Conservation (phyloP, 208 protist species). For the Trypanosoma melophagium region DNA sequence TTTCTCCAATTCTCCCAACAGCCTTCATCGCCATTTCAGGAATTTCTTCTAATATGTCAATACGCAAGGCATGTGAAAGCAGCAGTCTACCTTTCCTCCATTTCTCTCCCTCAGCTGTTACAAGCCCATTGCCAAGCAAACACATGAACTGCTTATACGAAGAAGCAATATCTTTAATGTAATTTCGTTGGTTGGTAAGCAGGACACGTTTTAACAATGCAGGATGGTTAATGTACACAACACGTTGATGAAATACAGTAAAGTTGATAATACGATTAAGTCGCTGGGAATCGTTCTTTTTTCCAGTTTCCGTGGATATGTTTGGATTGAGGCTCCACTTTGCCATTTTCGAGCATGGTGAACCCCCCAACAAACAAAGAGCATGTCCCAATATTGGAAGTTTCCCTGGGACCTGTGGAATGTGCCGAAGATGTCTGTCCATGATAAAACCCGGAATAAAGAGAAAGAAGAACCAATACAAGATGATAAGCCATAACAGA, state of each 20-base stretch:
- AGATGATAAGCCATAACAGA: conserved; percentile 30
- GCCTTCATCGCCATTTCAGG: conserved; percentile 71
- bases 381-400: conserved; percentile 80
- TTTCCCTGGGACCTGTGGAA: conserved; percentile 61
- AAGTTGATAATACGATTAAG: conserved; percentile 66
- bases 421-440: conserved; percentile 63
- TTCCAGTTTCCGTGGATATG: conserved; percentile 11
- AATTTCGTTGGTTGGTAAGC: conserved; percentile 83
- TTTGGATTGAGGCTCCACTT: conserved; percentile 72
- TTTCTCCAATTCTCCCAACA: conserved; percentile 64
- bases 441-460: conserved; percentile 58
- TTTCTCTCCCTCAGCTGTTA: conserved; percentile 83
- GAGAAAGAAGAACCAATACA: conserved; percentile 52
- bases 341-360: conserved; percentile 79
- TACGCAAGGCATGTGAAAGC: conserved; percentile 79
- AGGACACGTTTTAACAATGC: conserved; percentile 80
- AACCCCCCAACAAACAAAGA: conserved; percentile 57
- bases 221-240: conserved; percentile 86
- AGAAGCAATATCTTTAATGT: conserved; percentile 76
- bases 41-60: conserved; percentile 86
- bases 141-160: conserved; percentile 91
- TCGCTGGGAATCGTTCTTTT: conserved; percentile 12
- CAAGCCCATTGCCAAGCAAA: conserved; percentile 84
- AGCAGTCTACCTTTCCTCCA: conserved; percentile 85
- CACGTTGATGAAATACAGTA: conserved; percentile 73